Base-by-base conservation (phyloP, 306 rosid genomes). In the Dryas drummondii region DNA sequence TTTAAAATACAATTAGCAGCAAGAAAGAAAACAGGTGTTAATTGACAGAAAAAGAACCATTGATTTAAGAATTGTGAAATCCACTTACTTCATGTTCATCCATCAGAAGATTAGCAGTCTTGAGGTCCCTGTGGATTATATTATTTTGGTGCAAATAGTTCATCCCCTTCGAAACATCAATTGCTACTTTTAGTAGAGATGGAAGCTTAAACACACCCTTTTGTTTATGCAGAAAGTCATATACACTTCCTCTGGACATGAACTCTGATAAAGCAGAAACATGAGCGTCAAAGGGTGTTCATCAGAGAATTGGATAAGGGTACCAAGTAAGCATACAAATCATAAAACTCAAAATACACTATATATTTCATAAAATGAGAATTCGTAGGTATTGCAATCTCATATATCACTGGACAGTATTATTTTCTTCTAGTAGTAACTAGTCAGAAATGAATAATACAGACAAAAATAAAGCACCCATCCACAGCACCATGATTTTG, bases 31-130 rank as follows among this genome's bases (percentile, higher is more conserved):
- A 79, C 49, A 71, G 42, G 44, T 40, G 68, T 16, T 16, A 41
- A 49, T 65, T 66, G 62, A 37, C 48, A 75, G 56, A 74, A 50
- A 68, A 71, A 26, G 17, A 77, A 41, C 6, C 68, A 66, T 78
- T 78, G 77, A 60, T n/a, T 8, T 48, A 78, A 80, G 61, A 70
- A 62, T 82, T 75, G 62, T 72, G 58, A 63, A 81, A 68, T 80
- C 26, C 71, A 72, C 99, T 84, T 84, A 89, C 99, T 83, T 89
- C 91, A 52, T 96, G 88, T 83, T 96, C 99, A 92, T 96, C 98
- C 99, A 96, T 96, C 84, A 92, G 92, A 92, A 96, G 98, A 86
- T 96, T 96, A 75, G 98, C 99, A 80, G 99, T 92, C 94, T 96
- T 96, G 84, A 96, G 99, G 75, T 96, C 99, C 86, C 99, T 83